Conservation (phyloP, 2,329 filamentous ascomycete genomes). For the Chaetomium globosum region DNA sequence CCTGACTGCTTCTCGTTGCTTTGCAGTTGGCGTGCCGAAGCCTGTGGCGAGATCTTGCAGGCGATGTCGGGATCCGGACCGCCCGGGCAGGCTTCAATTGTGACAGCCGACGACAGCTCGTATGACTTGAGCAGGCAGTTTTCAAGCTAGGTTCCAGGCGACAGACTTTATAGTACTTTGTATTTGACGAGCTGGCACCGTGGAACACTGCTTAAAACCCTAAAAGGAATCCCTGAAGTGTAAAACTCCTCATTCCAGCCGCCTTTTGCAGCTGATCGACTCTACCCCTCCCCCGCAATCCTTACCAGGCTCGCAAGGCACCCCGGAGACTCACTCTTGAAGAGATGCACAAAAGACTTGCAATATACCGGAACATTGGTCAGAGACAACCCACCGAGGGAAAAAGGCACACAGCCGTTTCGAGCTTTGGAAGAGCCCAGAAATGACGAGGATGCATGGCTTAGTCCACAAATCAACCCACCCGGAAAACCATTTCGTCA, state of each 20-base stretch:
- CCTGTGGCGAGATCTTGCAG: background rate
- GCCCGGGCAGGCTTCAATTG: background rate
- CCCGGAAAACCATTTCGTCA: slow-evolving; percentile 28
- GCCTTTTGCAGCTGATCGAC: slow-evolving; percentile 7
- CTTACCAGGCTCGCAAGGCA: too few species aligned
- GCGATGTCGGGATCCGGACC: background rate
- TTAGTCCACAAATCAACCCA: background rate
- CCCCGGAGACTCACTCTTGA: background rate
- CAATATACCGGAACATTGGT: background rate
- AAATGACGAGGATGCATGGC: background rate
- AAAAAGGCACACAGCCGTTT: background rate
- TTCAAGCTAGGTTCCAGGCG: background rate
- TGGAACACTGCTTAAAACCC: background rate
- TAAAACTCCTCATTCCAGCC: slow-evolving; percentile 10
- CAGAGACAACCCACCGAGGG: too few species aligned
- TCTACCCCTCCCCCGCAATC: slow-evolving; percentile 23
- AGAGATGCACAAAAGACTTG: background rate
- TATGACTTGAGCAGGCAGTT: background rate
- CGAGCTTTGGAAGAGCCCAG: background rate
- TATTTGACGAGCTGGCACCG: too few species aligned
- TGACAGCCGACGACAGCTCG: background rate
- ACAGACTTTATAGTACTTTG: background rate
- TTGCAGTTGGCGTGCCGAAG: background rate
- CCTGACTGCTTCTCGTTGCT: slow-evolving; percentile 18
- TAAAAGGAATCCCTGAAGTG: background rate